Evolutionary conservation across 2,329 filamentous ascomycete genomes (phyloP), one percentile per base, ranked within the genome.

Genomic region (Tolypocladium cylindrosporum): DNA sequence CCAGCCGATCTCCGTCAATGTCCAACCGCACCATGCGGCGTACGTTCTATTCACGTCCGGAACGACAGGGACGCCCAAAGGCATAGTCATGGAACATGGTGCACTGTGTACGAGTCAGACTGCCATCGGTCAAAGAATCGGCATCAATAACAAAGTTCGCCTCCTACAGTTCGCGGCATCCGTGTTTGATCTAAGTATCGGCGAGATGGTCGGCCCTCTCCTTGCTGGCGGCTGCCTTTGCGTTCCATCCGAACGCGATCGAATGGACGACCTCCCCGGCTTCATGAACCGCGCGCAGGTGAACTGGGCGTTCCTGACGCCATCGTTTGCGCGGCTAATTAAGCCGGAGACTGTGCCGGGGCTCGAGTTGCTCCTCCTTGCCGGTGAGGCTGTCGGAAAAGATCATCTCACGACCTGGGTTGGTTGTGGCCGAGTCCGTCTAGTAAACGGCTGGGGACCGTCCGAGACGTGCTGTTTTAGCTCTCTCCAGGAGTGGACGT

Each of bases 21-120:
- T 34, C 8, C 31, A 34, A 34, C 31, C 31, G 31, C 31, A 34
- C 31, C 31, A 34, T 34, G 31, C 71, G 51, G 69, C 75, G n/a
- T 76, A 76, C 56, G 79, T 83, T 63, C 80, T 83, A 64, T 84
- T 83, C 65, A 84, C 81, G 36, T 84, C 81, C 3, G 81, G 81
- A 24, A 83, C 79, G 57, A 84, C 81, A 0, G 81, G 81, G 6
- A 75, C 75, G 57, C 81, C 81, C 13, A 84, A 84, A 70, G 81
- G 81, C 27, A 79, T 83, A 16, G 71, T 83, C 31, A 68, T 75
- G 41, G 45, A 58, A n/a, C 57, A 58, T 41, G 34, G 14, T 9
- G 36, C 48, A 8, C 16, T 57, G 9, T 53, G 45, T 19, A 39
- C 55, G 39, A 45, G 48, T 16, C 41, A 39, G 9, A 14, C 40